These are phyloP conservation scores for Plantago lanceolata DNA, from an alignment of 305 asterid genomes.

Conservation along the genomic window DNA sequence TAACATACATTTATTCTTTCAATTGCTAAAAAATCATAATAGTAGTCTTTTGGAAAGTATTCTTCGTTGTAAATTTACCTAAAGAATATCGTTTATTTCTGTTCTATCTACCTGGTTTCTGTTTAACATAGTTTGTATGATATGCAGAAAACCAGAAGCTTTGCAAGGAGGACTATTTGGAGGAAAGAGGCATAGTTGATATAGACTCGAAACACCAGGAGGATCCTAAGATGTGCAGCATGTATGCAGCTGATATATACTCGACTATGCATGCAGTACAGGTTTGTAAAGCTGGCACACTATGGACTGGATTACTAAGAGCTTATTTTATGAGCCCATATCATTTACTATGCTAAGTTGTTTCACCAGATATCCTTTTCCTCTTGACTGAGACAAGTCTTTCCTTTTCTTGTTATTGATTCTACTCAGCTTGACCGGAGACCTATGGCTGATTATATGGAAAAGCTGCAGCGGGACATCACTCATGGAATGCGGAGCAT, in stretches of 20 bases:
- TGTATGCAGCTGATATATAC: slow-evolving; percentile 78
- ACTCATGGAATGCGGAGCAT: slow-evolving; percentile 79
- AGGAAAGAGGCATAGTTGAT: slow-evolving; percentile 43
- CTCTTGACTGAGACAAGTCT: not conserved
- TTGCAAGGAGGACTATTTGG: slow-evolving; percentile 35
- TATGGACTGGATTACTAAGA: not conserved
- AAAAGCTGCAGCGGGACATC: slow-evolving; percentile 72
- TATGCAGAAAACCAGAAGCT: slow-evolving; percentile 41
- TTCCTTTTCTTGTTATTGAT: not conserved
- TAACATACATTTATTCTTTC: not conserved
- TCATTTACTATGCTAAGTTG: too few species aligned
- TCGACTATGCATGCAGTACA: slow-evolving; percentile 48
- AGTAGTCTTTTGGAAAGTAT: not conserved
- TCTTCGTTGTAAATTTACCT: slow-evolving; percentile 18
- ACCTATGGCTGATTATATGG: slow-evolving; percentile 76
- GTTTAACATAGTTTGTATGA: slow-evolving; percentile 28
- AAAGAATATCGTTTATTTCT: slow-evolving; percentile 9
- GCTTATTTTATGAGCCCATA: too few species aligned
- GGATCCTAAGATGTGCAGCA: slow-evolving; percentile 85
- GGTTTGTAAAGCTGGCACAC: slow-evolving; percentile 42
- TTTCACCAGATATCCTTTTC: too few species aligned
- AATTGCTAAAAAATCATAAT: too few species aligned
- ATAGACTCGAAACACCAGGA: slow-evolving; percentile 66
- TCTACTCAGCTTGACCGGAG: slow-evolving; percentile 65
- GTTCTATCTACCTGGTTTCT: slow-evolving; percentile 17